These are phyloP conservation scores for Mycena floridula DNA, from an alignment of 768 basidiomycete genomes.

Conservation along the genomic window DNA sequence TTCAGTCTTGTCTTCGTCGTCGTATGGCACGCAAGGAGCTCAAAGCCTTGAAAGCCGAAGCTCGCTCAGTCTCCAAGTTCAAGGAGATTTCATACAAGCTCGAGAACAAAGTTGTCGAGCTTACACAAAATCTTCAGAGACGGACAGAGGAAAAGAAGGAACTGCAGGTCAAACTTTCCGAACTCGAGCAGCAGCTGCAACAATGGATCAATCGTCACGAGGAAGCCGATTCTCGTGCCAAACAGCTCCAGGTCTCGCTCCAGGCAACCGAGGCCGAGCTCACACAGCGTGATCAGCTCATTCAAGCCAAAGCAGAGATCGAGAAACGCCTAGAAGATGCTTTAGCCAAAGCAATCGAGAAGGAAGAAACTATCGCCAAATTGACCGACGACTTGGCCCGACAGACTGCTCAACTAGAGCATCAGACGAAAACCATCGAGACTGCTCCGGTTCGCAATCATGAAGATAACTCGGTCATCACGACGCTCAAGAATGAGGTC, in stretches of 20 bases:
- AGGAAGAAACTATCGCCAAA: slow-evolving; percentile 78
- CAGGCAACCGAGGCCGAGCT: slow-evolving; percentile 67
- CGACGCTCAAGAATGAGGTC: slow-evolving; percentile 88
- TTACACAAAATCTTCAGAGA: slow-evolving; percentile 89
- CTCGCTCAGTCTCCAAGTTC: slow-evolving; percentile 95
- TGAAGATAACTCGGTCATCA: slow-evolving; percentile 84
- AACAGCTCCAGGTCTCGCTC: slow-evolving; percentile 66
- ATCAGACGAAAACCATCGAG: slow-evolving; percentile 68
- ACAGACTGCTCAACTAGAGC: slow-evolving; percentile 72
- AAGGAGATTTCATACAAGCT: slow-evolving; percentile 97
- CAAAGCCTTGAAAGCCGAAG: slow-evolving; percentile 79
- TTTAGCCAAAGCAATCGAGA: slow-evolving; percentile 64
- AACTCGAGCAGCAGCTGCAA: slow-evolving; percentile 81
- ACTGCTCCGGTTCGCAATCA: slow-evolving; percentile 55
- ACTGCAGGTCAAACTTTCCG: slow-evolving; percentile 64
- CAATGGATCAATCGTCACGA: slow-evolving; percentile 85
- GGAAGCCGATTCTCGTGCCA: slow-evolving; percentile 71
- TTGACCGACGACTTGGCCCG: slow-evolving; percentile 71
- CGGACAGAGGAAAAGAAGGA: slow-evolving; percentile 90
- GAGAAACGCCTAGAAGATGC: slow-evolving; percentile 81
- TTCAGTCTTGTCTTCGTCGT: slow-evolving; percentile 91
- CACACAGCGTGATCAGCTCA: slow-evolving; percentile 64
- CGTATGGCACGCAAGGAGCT: slow-evolving; percentile 83
- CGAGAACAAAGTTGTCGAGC: slow-evolving; percentile 99
- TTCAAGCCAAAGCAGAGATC: slow-evolving; percentile 69